These are phyloP conservation scores for Apiotrichum montevideense DNA, from an alignment of 1,284 basidiomycete species.

Conservation along the genomic window DNA sequence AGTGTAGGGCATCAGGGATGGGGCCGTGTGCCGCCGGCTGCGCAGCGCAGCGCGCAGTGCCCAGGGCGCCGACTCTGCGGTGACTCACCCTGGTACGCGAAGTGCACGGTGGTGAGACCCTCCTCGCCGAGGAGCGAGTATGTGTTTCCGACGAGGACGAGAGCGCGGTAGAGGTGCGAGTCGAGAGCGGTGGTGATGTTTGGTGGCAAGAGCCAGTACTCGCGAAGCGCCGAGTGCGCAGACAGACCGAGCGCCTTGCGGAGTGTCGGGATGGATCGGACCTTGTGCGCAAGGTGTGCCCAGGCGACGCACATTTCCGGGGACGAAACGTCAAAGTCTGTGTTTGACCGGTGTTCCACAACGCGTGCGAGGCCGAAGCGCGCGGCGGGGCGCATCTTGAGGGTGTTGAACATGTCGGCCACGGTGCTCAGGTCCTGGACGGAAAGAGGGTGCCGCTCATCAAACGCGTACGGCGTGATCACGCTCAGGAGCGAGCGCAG, in stretches of 20 bases:
- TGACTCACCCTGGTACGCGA: slow-evolving; percentile 1
- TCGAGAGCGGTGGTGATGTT: not conserved
- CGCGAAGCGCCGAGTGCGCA: not conserved
- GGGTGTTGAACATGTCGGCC: not conserved
- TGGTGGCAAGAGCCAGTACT: not conserved
- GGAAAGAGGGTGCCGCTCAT: not conserved
- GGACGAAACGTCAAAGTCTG: not conserved
- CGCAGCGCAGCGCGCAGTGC: not conserved
- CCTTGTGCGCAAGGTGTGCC: slow-evolving; percentile 1
- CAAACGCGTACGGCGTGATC: not conserved
- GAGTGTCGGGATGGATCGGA: not conserved
- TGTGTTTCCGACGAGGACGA: slow-evolving; percentile 1
- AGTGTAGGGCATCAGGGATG: not conserved
- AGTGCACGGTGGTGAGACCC: not conserved
- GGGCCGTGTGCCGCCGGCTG: not conserved
- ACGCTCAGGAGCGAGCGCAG: not conserved
- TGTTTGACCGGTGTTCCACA: not conserved
- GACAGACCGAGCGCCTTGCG: not conserved
- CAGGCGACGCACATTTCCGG: not conserved
- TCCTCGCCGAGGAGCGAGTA: not conserved
- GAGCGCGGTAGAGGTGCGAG: slow-evolving; percentile 1
- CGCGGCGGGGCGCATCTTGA: not conserved
- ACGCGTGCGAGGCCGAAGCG: not conserved
- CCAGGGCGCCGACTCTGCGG: not conserved
- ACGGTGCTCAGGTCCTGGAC: not conserved